These are phyloP conservation scores for Dacryopinax primogenitus DNA, from an alignment of 768 basidiomycete species.

Conservation along the genomic window DNA sequence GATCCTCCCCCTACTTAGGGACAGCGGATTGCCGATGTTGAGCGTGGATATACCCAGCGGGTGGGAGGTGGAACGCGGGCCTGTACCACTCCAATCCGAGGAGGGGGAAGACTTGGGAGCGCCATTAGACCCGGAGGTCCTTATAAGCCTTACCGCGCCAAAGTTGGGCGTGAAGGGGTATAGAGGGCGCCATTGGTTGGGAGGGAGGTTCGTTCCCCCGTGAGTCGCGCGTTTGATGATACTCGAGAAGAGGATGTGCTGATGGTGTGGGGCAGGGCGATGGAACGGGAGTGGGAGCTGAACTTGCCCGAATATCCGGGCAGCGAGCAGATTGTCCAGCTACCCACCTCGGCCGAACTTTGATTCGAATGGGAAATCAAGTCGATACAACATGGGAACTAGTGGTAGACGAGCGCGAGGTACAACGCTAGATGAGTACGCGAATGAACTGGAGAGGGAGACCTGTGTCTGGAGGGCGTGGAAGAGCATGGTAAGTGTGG, in stretches of 20 bases:
- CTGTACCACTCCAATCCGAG: constrained; percentile 23
- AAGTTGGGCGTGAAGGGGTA: constrained; percentile 74
- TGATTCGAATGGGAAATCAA: too few relatives aligned
- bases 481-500: too few relatives aligned
- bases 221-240: constrained; percentile 31
- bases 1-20: constrained; percentile 51
- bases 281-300: constrained; percentile 63
- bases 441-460: too few relatives aligned
- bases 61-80: constrained; percentile 86
- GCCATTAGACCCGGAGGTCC: constrained; percentile 59
- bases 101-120: constrained; percentile 24
- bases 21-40: constrained; percentile 65
- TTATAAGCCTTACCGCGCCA: constrained; percentile 87
- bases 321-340: constrained; percentile 71
- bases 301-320: constrained; percentile 75
- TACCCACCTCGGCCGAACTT: constrained; percentile 24
- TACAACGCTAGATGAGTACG: too few relatives aligned
- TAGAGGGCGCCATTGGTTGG: constrained; percentile 77
- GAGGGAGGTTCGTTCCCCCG: constrained; percentile 87
- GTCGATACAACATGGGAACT: too few relatives aligned
- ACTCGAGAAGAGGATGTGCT: neutral
- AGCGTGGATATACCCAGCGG: constrained; percentile 94
- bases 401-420: too few relatives aligned
- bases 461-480: too few relatives aligned
- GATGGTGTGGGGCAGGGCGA: constrained; percentile 33